These are phyloP conservation scores for Aspergillaceae sp. DNA, from an alignment of 2,329 filamentous ascomycete species.

Conservation along the genomic window DNA sequence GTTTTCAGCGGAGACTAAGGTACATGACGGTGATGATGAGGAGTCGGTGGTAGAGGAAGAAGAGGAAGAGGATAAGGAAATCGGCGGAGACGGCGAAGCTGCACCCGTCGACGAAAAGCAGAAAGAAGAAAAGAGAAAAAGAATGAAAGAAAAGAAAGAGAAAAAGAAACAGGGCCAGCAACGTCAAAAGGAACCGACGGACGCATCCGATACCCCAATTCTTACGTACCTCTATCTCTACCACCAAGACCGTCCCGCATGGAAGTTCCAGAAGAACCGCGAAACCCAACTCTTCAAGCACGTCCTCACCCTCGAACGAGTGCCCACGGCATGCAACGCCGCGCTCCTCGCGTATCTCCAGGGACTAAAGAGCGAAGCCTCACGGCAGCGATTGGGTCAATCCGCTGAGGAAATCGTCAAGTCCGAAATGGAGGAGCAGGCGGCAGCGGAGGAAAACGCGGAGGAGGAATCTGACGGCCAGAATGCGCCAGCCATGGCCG, in stretches of 20 bases:
- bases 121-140: constrained; percentile 17
- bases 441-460: constrained; percentile 10
- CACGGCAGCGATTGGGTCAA: constrained; percentile 56
- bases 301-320: constrained; percentile 60
- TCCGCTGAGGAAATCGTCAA: constrained; percentile 54
- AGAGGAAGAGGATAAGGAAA: constrained; percentile 7
- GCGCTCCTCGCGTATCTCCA: constrained; percentile 68
- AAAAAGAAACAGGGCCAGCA: constrained; percentile 22
- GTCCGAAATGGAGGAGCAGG: constrained; percentile 34
- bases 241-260: constrained; percentile 58
- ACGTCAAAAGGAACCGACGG: constrained; percentile 12
- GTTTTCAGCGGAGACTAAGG: constrained; percentile 57
- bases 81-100: constrained; percentile 12
- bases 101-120: constrained; percentile 5
- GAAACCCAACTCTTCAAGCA: constrained; percentile 80
- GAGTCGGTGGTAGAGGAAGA: constrained; percentile 10
- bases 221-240: constrained; percentile 71
- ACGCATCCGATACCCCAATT: constrained; percentile 43
- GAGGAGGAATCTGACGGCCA: constrained; percentile 10
- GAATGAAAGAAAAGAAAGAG: constrained; percentile 26
- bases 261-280: constrained; percentile 96
- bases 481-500: constrained; percentile 8
- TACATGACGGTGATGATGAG: constrained; percentile 45
- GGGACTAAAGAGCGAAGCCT: constrained; percentile 66
- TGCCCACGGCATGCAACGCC: constrained; percentile 61